phyloP scores from a whole-genome alignment of 2,329 filamentous ascomycete genomes.

The Macroventuria anomochaeta region DNA sequence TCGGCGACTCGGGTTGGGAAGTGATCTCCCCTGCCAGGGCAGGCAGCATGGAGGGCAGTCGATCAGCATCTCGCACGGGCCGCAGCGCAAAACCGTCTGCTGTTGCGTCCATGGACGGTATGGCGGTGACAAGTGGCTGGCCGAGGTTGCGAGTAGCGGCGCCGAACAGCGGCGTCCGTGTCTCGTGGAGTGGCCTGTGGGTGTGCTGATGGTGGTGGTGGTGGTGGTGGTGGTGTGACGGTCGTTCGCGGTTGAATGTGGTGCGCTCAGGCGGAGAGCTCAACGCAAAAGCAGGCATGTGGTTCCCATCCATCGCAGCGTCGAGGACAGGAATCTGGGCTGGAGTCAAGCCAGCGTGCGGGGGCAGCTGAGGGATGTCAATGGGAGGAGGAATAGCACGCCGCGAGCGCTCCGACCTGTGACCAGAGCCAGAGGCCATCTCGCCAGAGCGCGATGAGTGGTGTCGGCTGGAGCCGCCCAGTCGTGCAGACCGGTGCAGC shows the following conservation, averaged over 20 bases:
- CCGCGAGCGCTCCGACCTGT: slow-evolving; percentile 59
- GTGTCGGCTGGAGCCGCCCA: slow-evolving; percentile 48
- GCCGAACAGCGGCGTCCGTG: slow-evolving; percentile 39
- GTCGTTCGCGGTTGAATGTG: slow-evolving; percentile 65
- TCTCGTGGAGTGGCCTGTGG: slow-evolving; percentile 54
- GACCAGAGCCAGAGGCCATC: slow-evolving; percentile 30
- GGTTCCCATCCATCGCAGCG: slow-evolving; percentile 65
- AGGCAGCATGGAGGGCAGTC: slow-evolving; percentile 84
- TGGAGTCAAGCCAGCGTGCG: slow-evolving; percentile 35
- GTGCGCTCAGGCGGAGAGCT: slow-evolving; percentile 75
- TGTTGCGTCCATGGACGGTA: slow-evolving; percentile 68
- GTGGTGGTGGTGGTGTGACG: slow-evolving; percentile 58
- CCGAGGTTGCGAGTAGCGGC: slow-evolving; percentile 55
- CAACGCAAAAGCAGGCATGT: slow-evolving; percentile 68
- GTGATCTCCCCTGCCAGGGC: slow-evolving; percentile 69
- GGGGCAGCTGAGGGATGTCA: slow-evolving; percentile 69
- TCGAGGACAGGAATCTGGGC: slow-evolving; percentile 52
- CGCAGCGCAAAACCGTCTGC: slow-evolving; percentile 75
- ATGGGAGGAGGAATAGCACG: slow-evolving; percentile 86
- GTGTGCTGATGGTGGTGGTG: slow-evolving; percentile 58
- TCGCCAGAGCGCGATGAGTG: slow-evolving; percentile 52
- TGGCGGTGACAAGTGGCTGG: slow-evolving; percentile 71
- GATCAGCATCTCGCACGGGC: slow-evolving; percentile 83
- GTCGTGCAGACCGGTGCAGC: slow-evolving; percentile 65
- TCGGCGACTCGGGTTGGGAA: slow-evolving; percentile 81